phyloP scores from a whole-genome alignment of 2,329 filamentous ascomycete species.

The Verruconis gallopava region DNA sequence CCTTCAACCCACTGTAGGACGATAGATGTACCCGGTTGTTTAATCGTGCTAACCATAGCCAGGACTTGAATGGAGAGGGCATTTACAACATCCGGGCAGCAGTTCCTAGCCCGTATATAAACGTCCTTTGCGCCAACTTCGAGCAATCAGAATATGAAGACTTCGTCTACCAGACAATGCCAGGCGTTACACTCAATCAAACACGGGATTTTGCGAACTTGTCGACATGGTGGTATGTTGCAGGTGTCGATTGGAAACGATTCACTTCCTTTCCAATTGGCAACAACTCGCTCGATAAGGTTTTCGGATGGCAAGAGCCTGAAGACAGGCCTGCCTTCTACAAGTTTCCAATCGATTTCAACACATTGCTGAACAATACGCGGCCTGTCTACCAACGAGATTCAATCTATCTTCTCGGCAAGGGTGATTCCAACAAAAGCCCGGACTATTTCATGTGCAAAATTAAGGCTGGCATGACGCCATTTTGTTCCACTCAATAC shows the following conservation, averaged over 20 bases:
- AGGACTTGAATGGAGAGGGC: slow-evolving; percentile 46
- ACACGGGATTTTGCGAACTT: slow-evolving; percentile 3
- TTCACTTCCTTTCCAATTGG: slow-evolving; percentile 22
- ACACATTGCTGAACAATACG: slow-evolving; percentile 43
- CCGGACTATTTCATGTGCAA: slow-evolving; percentile 54
- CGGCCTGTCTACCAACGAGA: slow-evolving; percentile 26
- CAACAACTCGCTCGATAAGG: slow-evolving; percentile 48
- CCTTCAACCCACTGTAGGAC: slow-evolving; percentile 49
- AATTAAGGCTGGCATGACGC: slow-evolving; percentile 49
- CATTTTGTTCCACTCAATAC: slow-evolving; percentile 51
- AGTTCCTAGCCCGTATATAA: slow-evolving; percentile 56
- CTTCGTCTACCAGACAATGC: slow-evolving; percentile 42
- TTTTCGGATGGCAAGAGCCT: slow-evolving; percentile 52
- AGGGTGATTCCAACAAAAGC: slow-evolving; percentile 25
- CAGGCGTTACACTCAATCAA: slow-evolving; percentile 3
- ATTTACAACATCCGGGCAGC: slow-evolving; percentile 56
- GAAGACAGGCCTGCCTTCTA: slow-evolving; percentile 25
- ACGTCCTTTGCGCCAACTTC: slow-evolving; percentile 62
- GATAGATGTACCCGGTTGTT: not conserved
- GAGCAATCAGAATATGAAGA: slow-evolving; percentile 45
- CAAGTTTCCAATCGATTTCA: slow-evolving; percentile 45
- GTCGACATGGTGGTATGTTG: slow-evolving; percentile 1
- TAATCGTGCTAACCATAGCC: not conserved
- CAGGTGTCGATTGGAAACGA: slow-evolving; percentile 13
- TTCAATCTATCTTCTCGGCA: slow-evolving; percentile 52